These are phyloP conservation scores for Harringtonia lauricola DNA, from an alignment of 2,329 filamentous ascomycete genomes.

Conservation along the genomic window DNA sequence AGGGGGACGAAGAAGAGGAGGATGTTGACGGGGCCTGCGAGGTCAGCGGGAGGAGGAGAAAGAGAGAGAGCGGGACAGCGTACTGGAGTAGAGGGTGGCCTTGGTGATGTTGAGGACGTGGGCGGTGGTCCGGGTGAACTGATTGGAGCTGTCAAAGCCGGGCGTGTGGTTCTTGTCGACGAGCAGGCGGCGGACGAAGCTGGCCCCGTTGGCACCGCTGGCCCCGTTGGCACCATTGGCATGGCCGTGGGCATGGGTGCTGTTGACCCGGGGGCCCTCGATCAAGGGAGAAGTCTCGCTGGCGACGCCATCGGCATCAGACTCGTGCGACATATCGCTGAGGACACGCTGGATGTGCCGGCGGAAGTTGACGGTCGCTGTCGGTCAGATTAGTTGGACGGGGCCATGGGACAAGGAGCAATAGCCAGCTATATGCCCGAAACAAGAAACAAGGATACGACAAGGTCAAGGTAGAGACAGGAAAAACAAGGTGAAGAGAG, in stretches of 20 bases:
- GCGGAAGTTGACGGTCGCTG: no score
- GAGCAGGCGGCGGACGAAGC: constrained; percentile 21
- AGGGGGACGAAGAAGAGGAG: constrained; percentile 64
- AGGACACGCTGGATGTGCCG: no score
- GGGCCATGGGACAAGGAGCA: no score
- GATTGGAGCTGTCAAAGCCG: constrained; percentile 36
- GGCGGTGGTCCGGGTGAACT: constrained; percentile 32
- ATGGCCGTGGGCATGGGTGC: no score
- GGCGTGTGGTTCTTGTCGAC: constrained; percentile 40
- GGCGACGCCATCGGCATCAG: neutral
- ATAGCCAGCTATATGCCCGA: no score
- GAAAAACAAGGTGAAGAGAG: no score
- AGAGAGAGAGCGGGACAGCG: neutral
- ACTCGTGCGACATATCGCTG: no score
- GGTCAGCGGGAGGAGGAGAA: neutral
- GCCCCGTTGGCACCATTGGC: neutral
- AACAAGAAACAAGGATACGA: no score
- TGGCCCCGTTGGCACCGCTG: constrained; percentile 4
- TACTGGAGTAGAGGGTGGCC: constrained; percentile 42
- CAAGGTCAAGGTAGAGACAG: no score
- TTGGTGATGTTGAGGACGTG: constrained; percentile 45
- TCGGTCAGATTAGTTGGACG: no score
- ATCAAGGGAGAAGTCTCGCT: constrained; percentile 31
- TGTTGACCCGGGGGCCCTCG: neutral
- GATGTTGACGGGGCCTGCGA: constrained; percentile 48